A percentile compares a stretch with the other conserved stretches of the same genome.
These are phyloP conservation scores for Trichoderma sp. DNA, from an alignment of 2,329 filamentous ascomycete genomes.

Conservation along the genomic window DNA sequence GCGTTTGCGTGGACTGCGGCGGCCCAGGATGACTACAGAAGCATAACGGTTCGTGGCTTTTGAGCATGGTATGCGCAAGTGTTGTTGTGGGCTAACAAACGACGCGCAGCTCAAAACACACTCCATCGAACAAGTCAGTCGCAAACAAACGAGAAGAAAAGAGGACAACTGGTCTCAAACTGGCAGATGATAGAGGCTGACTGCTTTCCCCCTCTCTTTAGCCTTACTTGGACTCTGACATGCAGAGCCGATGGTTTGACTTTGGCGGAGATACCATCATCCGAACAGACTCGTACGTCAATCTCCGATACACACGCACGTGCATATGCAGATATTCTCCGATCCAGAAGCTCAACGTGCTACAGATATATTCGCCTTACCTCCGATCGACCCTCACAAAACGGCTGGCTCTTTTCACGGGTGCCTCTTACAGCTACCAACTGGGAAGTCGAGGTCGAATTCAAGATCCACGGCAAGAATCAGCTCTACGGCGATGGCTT, in stretches of 20 bases:
- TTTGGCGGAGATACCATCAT: conserved; percentile 95
- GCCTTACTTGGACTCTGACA: conserved; percentile 97
- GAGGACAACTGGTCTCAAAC: not conserved
- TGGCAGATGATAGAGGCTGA: conserved; percentile 22
- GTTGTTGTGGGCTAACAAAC: conserved; percentile 3
- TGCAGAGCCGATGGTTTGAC: conserved; percentile 98
- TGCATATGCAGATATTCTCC: not conserved
- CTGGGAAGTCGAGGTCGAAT: conserved; percentile 97
- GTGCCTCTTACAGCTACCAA: conserved; percentile 96
- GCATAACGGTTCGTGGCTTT: conserved; percentile 49
- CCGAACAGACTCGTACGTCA: conserved; percentile 64
- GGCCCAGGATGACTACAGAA: conserved; percentile 54
- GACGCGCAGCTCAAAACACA: conserved; percentile 75
- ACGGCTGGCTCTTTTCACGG: conserved; percentile 90
- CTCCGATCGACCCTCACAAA: conserved; percentile 84
- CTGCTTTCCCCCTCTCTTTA: conserved; percentile 41
- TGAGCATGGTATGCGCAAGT: not conserved
- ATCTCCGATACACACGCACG: not conserved
- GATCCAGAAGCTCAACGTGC: conserved; percentile 14
- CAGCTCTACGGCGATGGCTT: conserved; percentile 95
- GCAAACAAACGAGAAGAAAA: conserved; percentile 25
- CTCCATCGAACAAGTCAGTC: conserved; percentile 73
- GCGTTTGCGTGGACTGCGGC: conserved; percentile 53
- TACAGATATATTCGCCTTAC: conserved; percentile 87
- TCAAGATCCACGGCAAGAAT: conserved; percentile 86